Conservation (phyloP, 345 rosid genomes). For the Diplotaxis tenuifolia region DNA sequence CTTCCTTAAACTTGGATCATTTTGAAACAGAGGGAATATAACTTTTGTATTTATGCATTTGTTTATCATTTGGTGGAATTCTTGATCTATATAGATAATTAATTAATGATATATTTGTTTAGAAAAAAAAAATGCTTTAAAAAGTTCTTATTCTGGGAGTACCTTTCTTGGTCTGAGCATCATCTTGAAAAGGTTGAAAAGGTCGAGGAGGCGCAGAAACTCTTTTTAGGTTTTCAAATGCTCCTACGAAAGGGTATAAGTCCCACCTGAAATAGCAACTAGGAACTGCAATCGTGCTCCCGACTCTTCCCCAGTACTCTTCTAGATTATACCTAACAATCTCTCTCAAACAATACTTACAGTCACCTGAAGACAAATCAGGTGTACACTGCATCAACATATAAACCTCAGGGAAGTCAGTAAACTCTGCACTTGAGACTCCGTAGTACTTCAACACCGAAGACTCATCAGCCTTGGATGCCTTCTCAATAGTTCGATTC, state of each 20-base stretch:
- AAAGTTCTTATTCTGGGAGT: background rate
- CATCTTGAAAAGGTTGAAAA: slow-evolving; percentile 18
- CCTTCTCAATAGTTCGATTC: slow-evolving; percentile 24
- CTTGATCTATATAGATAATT: background rate
- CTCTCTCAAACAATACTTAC: slow-evolving; percentile 36
- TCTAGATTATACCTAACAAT: slow-evolving; percentile 1
- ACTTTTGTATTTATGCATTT: background rate
- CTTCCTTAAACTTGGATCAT: too few species aligned
- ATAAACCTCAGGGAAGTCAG: slow-evolving; percentile 22
- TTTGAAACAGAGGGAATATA: too few species aligned
- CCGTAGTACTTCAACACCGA: slow-evolving; percentile 42
- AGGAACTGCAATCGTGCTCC: slow-evolving; percentile 42
- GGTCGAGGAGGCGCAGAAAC: slow-evolving; percentile 31
- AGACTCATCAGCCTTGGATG: slow-evolving; percentile 32
- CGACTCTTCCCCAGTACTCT: slow-evolving; percentile 31
- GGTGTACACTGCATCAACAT: slow-evolving; percentile 56
- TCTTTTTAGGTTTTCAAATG: background rate
- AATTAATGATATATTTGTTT: background rate
- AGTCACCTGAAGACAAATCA: slow-evolving; percentile 45
- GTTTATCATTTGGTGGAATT: background rate
- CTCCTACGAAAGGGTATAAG: slow-evolving; percentile 4
- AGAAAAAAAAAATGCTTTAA: background rate
- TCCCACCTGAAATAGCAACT: slow-evolving; percentile 47
- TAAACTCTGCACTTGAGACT: slow-evolving; percentile 33
- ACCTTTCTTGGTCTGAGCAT: slow-evolving; percentile 25